A percentile compares a stretch with the other conserved stretches of the same genome.
Evolutionary conservation across 139 green algal genomes (phyloP).

Genomic region (Pleodorina starrii): DNA sequence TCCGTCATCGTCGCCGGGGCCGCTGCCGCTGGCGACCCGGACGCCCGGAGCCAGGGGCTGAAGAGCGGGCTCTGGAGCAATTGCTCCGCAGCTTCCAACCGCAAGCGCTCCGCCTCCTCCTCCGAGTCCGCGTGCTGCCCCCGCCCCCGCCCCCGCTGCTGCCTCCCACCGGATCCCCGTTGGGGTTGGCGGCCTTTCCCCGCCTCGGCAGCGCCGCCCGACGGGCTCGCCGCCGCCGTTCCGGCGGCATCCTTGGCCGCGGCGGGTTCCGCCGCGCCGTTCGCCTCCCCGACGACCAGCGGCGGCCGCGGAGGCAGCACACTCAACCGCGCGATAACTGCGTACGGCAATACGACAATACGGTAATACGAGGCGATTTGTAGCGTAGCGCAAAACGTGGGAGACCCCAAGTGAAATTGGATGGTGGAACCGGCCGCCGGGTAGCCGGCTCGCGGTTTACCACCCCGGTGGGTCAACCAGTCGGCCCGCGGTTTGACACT

Average conservation of each 20-base stretch:
- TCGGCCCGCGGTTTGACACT: too few relatives aligned
- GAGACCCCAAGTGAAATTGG: too few relatives aligned
- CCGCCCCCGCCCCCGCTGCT: not conserved
- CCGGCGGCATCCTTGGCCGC: not conserved
- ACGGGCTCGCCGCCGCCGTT: too few relatives aligned
- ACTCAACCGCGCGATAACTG: not conserved
- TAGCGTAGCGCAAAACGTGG: too few relatives aligned
- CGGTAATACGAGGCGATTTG: too few relatives aligned
- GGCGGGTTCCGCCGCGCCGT: too few relatives aligned
- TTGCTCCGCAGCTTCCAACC: not conserved
- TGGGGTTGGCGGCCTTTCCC: not conserved
- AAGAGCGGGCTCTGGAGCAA: not conserved
- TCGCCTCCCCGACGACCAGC: not conserved
- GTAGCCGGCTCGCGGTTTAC: too few relatives aligned
- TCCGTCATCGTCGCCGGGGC: not conserved
- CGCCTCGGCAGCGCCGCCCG: not conserved
- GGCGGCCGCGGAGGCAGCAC: not conserved
- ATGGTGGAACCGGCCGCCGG: too few relatives aligned
- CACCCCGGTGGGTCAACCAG: too few relatives aligned
- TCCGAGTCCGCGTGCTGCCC: too few relatives aligned
- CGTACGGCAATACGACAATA: too few relatives aligned
- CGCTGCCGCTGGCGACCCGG: not conserved
- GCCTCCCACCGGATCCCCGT: too few relatives aligned
- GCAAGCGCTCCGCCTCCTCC: not conserved
- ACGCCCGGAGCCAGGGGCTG: not conserved